phyloP scores from a whole-genome alignment of 179 eudicot species.

The Beta corolliflora region DNA sequence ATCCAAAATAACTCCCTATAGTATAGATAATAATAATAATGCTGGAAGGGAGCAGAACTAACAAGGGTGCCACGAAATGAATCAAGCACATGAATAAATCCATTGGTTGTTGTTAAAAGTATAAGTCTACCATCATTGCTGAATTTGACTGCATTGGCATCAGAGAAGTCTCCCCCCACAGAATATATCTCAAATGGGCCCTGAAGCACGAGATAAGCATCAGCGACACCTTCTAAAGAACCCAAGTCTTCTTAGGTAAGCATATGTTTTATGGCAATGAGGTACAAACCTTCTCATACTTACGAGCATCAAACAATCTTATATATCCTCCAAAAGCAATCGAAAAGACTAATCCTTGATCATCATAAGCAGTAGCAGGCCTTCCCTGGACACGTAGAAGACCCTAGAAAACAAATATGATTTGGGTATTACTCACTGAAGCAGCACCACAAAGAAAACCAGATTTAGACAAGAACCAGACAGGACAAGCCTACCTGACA shows the following conservation, averaged over 20 bases:
- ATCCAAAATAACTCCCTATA: neutral
- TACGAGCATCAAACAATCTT: slow-evolving; percentile 91
- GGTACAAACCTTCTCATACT: slow-evolving; percentile 79
- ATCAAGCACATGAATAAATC: slow-evolving; percentile 89
- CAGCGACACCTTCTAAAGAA: neutral
- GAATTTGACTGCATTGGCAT: slow-evolving; percentile 86
- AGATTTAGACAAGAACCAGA: slow-evolving; percentile 13
- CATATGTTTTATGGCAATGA: slow-evolving; percentile 3
- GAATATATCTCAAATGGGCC: slow-evolving; percentile 93
- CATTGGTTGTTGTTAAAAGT: slow-evolving; percentile 81
- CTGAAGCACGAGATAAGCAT: slow-evolving; percentile 35
- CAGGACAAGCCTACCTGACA: slow-evolving; percentile 63
- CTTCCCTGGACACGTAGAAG: slow-evolving; percentile 93
- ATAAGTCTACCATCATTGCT: slow-evolving; percentile 92
- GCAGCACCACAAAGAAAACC: slow-evolving; percentile 11
- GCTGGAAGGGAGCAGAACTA: slow-evolving; percentile 35
- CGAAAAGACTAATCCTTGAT: slow-evolving; percentile 94
- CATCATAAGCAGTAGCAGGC: slow-evolving; percentile 97
- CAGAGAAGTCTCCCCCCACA: slow-evolving; percentile 84
- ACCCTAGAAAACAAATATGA: slow-evolving; percentile 49
- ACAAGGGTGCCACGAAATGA: slow-evolving; percentile 89
- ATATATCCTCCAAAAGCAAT: slow-evolving; percentile 92
- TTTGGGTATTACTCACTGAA: neutral
- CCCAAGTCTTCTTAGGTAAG: neutral
- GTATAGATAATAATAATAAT: neutral